phyloP scores from a whole-genome alignment of 2,329 filamentous ascomycete species.

The Stromatinia cepivora region DNA sequence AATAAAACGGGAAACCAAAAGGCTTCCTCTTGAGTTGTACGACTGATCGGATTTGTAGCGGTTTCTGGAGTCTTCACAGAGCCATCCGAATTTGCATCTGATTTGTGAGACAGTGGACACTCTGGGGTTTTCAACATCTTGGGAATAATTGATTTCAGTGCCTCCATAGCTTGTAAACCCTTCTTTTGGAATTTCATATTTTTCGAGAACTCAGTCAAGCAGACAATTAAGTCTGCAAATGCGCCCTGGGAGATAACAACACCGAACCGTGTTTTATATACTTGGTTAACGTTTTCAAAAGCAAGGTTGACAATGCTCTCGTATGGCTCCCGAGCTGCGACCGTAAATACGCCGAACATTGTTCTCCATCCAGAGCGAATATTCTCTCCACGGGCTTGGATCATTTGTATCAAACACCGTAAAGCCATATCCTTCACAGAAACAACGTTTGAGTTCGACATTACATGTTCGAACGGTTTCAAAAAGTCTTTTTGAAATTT shows the following conservation, averaged over 20 bases:
- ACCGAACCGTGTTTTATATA: conserved; percentile 93
- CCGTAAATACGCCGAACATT: conserved; percentile 98
- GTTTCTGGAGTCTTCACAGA: conserved; percentile 42
- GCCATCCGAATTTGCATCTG: conserved; percentile 44
- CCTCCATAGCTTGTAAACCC: conserved; percentile 92
- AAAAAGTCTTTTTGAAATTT: conserved; percentile 99
- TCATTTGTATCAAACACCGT: conserved; percentile 97
- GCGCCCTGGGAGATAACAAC: conserved; percentile 95
- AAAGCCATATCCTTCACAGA: conserved; percentile 97
- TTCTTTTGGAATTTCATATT: conserved; percentile 99
- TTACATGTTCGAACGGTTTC: conserved; percentile 96
- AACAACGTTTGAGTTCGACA: conserved; percentile 87
- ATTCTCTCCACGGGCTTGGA: conserved; percentile 92
- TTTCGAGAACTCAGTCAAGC: conserved; percentile 97
- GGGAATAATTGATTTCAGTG: conserved; percentile 87
- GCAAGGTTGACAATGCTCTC: conserved; percentile 96
- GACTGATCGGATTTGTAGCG: conserved; percentile 60
- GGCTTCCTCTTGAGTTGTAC: conserved; percentile 90
- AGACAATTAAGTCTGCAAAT: conserved; percentile 94
- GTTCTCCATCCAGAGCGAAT: conserved; percentile 98
- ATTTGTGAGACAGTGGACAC: conserved; percentile 78
- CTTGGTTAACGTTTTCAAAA: conserved; percentile 93
- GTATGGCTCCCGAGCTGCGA: conserved; percentile 88
- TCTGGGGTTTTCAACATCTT: conserved; percentile 96
- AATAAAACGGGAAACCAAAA: conserved; percentile 99